Evolutionary conservation across 305 asterid genomes (phyloP).

Genomic region (Solanum hybrid): DNA sequence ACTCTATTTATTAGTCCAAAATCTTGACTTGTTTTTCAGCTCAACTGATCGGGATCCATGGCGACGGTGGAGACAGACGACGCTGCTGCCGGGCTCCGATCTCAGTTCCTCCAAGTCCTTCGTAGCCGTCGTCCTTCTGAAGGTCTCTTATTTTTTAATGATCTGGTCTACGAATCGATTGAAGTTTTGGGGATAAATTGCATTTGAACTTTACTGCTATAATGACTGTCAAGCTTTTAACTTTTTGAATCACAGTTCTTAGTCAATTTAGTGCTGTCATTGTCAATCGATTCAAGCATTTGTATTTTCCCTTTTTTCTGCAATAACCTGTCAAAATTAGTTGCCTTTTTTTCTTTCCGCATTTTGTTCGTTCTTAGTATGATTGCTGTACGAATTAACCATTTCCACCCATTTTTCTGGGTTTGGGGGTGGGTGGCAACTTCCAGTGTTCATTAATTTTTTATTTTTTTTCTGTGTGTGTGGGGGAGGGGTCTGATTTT

Average conservation of each 20-base stretch:
- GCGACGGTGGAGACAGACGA: neutral
- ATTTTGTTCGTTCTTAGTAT: neutral
- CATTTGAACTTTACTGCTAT: neutral
- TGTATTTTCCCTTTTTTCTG: neutral
- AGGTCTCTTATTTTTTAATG: neutral
- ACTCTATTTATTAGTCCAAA: neutral
- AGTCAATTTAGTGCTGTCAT: neutral
- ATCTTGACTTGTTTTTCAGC: neutral
- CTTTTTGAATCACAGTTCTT: neutral
- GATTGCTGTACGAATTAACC: neutral
- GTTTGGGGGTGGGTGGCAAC: neutral
- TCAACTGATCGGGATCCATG: neutral
- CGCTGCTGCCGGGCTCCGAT: neutral
- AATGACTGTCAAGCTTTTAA: neutral
- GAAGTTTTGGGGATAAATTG: neutral
- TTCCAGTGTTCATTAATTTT: neutral
- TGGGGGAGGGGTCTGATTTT: neutral
- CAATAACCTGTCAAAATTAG: neutral
- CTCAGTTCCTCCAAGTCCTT: neutral
- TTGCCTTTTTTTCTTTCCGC: neutral
- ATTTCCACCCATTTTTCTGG: neutral
- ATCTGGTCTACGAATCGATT: neutral
- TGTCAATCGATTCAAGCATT: neutral
- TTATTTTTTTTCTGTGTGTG: neutral
- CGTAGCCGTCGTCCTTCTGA: neutral